Conservation (phyloP, 2,329 filamentous ascomycete genomes). For the Cladophialophora immunda region DNA sequence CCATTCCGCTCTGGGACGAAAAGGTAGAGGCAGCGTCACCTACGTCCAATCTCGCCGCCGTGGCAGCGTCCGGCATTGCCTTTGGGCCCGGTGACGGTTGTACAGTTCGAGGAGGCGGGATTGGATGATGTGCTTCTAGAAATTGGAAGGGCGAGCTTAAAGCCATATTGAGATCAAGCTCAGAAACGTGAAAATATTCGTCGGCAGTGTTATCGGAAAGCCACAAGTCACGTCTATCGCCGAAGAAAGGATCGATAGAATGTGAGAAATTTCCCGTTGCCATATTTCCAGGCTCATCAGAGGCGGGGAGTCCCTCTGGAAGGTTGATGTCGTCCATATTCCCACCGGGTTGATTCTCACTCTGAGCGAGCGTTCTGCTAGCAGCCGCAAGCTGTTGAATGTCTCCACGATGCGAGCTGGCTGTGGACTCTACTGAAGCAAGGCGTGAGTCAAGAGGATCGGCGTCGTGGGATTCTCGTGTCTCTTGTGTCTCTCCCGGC, state of each 20-base stretch:
- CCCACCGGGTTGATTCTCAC: neutral
- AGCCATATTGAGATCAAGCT: neutral
- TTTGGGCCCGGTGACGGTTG: neutral
- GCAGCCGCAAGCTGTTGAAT: neutral
- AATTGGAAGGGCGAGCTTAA: neutral
- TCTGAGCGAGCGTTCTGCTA: neutral
- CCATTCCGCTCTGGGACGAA: neutral
- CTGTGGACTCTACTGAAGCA: neutral
- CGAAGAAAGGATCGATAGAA: neutral
- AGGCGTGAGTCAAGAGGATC: neutral
- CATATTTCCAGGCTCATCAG: neutral
- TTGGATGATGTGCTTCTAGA: neutral
- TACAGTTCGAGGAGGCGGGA: neutral
- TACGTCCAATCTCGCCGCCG: neutral
- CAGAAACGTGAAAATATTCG: neutral
- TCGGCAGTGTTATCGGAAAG: neutral
- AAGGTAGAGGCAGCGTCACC: neutral
- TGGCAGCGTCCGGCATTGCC: neutral
- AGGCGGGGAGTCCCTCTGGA: neutral
- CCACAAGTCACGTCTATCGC: neutral
- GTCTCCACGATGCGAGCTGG: neutral
- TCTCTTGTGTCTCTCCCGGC: neutral
- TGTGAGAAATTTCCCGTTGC: neutral
- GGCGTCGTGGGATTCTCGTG: neutral
- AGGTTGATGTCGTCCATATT: neutral